Evolutionary conservation across 495 filamentous ascomycete species (phyloP), one percentile per base, ranked within the genome.

Genomic region (Oleoguttula mirabilis): DNA sequence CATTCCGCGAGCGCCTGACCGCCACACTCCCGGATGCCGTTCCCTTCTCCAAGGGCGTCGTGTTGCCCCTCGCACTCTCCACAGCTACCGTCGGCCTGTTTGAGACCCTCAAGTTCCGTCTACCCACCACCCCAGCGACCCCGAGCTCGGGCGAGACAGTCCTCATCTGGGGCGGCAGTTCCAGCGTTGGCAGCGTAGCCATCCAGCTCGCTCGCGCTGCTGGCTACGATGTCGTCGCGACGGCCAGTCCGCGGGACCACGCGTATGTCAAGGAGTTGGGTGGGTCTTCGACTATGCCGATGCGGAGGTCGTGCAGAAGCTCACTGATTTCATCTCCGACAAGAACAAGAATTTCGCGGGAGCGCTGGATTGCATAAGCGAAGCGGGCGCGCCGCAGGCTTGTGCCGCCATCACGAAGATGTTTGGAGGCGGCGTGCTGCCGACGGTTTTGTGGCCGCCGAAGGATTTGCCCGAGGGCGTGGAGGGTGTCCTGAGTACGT

Each of bases 271-370:
- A 58, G 38, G 42, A 49, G 23, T 51, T 63, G 5, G 61, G 60
- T 21, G 60, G 58, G 54, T 50, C n/a, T 56, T 63, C 39, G 58
- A 63, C 35, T 61, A 64, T 52, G 48, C 57, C 2, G 39, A 49
- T 27, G n/a, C 52, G 4, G 61, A 50, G 0, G 52, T 66, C 0
- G 50, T 59, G 2, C 36, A 58, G 10, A 56, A 65, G 22, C 45
- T 63, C 25, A 28, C 7, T 7, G 25, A 28, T 7, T n/a, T 7
- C 7, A 7, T 28, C 7, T n/a, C n/a, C n/a, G n/a, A n/a, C n/a
- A 7, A 28, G n/a, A n/a, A n/a, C 25, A 7, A 7, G 7, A 28
- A 28, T 7, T 28, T 28, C 25, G 25, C 25, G n/a, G 25, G 25
- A 28, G 25, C 25, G n/a, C n/a, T 7, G 7, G 25, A 28, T n/a